Base-by-base conservation (phyloP, 2,329 filamentous ascomycete genomes). In the Nemania bipapillata region DNA sequence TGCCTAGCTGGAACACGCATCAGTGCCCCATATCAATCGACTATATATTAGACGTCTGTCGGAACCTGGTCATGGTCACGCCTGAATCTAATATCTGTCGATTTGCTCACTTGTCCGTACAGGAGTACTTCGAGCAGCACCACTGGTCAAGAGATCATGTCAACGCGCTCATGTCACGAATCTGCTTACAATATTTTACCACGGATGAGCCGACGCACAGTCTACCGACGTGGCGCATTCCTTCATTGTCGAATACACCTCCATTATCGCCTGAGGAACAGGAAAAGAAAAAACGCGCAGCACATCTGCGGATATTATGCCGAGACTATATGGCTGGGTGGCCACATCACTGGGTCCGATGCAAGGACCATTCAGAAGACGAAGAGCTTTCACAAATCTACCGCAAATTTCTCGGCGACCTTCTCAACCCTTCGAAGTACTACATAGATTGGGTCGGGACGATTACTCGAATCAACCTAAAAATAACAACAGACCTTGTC, bases 61-160 rank as follows among this genome's bases (percentile, higher is more conserved):
- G 47, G 20, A 66, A 66, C 40, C 64, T 66, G 2, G 53, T 66
- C 12, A 26, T 47, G 9, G 37, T 66, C 17, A 45, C 20, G 1
- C n/a, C 45, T 2, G 42, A 62, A 40, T 32, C 42, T 3, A 30
- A 42, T 12, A 37, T 47, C 30, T 66, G 64, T 42, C 22, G 50
- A 22, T 66, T 66, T n/a, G 37, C 64, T 3, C 64, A 66, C 30
- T 52, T 66, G 2, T 66, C 64, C 17, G 50, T 66, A 3, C 64
- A 62, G 50, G 64, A 66, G 32, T 66, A 66, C 30, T 45, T 66
- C 11, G 56, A 66, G 37, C 52, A 45, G 17, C 35, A 55, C 11
- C 56, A 57, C 12, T 57, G 54, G 54, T 37, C 54, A 30, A 57
- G 37, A 30, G 54, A 57, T 20, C 40, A 57, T 24, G 50, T 53